These are phyloP conservation scores for Blastobotrys proliferans DNA, from an alignment of 1,139 yeast species.

Conservation along the genomic window DNA sequence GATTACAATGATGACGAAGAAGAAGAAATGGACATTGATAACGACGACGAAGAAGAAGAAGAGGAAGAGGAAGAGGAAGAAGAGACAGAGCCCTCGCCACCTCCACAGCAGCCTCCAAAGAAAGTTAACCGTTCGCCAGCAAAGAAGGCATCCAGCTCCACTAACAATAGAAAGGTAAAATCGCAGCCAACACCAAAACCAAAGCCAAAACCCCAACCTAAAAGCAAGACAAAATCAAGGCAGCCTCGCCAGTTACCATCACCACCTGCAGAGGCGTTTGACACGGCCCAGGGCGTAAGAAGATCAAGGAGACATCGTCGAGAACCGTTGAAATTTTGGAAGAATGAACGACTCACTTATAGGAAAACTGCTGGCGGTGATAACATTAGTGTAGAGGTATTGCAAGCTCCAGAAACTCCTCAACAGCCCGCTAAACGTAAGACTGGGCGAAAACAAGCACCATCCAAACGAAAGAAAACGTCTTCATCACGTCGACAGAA, in stretches of 20 bases:
- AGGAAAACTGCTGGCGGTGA: conserved; percentile 39
- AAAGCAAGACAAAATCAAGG: background rate
- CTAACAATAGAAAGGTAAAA: background rate
- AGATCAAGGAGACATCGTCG: conserved; percentile 62
- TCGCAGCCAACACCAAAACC: conserved; percentile 2
- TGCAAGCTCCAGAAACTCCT: conserved; percentile 13
- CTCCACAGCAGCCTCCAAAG: conserved; percentile 15
- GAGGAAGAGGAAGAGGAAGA: conserved; percentile 13
- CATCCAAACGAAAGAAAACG: background rate
- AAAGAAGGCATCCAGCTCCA: background rate
- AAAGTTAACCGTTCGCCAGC: conserved; percentile 10
- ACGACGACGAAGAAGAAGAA: conserved; percentile 14
- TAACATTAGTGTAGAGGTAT: conserved; percentile 20
- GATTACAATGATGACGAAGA: background rate
- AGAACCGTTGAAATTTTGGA: conserved; percentile 81
- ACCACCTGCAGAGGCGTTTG: background rate
- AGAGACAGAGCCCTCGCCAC: conserved; percentile 12
- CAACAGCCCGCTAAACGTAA: conserved; percentile 2
- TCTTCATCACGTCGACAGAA: conserved; percentile 4
- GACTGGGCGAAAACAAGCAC: background rate
- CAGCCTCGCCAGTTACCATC: conserved; percentile 1
- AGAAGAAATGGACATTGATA: conserved; percentile 1
- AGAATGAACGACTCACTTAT: conserved; percentile 58
- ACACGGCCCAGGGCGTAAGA: conserved; percentile 26
- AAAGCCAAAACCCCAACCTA: conserved; percentile 13